These are phyloP conservation scores for Phytopythium vexans DNA, from an alignment of 352 stramenopile genomes.

Conservation along the genomic window DNA sequence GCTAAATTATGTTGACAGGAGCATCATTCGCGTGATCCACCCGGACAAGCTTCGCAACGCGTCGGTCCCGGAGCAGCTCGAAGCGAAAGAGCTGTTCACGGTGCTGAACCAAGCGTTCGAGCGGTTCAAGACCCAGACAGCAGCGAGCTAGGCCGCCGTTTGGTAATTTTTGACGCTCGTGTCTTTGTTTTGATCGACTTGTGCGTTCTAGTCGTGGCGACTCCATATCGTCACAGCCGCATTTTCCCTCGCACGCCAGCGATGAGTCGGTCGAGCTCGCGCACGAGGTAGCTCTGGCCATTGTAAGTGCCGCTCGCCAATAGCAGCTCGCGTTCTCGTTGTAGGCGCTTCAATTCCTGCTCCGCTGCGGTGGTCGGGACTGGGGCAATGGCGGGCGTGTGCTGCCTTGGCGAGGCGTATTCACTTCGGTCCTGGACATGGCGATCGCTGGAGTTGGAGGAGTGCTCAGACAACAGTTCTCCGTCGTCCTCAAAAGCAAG, in stretches of 20 bases:
- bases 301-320: constrained; percentile 59
- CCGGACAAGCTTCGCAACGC: constrained; percentile 82
- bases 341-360: constrained; percentile 31
- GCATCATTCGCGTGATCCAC: constrained; percentile 85
- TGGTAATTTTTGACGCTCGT: neutral
- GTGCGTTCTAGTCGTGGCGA: too few relatives aligned
- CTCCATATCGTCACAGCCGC: neutral
- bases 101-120: constrained; percentile 88
- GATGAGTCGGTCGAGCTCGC: constrained; percentile 64
- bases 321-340: constrained; percentile 52
- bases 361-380: neutral
- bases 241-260: constrained; percentile 18
- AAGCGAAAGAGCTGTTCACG: constrained; percentile 86
- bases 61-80: constrained; percentile 73
- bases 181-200: neutral
- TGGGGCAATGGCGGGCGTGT: neutral
- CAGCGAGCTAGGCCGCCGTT: constrained; percentile 10
- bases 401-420: constrained; percentile 5
- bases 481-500: too few relatives aligned
- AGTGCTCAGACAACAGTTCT: too few relatives aligned
- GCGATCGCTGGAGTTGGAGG: too few relatives aligned
- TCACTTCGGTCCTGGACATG: constrained; percentile 2
- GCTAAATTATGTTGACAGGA: constrained; percentile 33
- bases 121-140: constrained; percentile 62
- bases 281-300: constrained; percentile 59